Percentiles rank a stretch among this genome's conserved stretches.
These are phyloP conservation scores for Neurospora crassa DNA, from an alignment of 2,329 filamentous ascomycete genomes.

Conservation along the genomic window DNA sequence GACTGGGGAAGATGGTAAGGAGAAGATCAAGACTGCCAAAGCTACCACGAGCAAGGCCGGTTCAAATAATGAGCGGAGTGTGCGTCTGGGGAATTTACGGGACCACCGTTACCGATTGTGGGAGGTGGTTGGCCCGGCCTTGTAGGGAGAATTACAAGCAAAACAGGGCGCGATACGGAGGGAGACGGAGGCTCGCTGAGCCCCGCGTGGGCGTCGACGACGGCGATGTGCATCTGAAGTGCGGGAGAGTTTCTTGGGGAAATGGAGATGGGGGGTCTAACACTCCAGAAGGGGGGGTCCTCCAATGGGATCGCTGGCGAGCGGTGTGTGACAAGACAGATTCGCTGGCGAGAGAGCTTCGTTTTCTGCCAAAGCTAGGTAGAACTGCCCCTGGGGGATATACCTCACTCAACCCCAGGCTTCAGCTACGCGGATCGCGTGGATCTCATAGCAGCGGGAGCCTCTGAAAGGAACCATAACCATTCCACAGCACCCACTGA, in stretches of 20 bases:
- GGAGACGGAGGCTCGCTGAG: slow-evolving; percentile 13
- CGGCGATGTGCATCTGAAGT: slow-evolving; percentile 2
- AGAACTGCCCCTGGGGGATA: neutral
- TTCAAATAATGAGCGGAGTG: slow-evolving; percentile 20
- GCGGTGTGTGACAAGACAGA: neutral
- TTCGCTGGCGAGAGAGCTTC: neutral
- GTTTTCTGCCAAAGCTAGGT: neutral
- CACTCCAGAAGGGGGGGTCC: neutral
- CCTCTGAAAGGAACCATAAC: neutral
- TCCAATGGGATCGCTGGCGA: neutral
- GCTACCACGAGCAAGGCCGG: slow-evolving; percentile 15
- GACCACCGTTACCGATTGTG: neutral
- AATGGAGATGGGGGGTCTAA: neutral
- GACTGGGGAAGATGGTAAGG: slow-evolving; percentile 10
- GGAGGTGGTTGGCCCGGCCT: neutral
- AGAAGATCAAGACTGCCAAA: slow-evolving; percentile 11
- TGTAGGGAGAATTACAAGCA: slow-evolving; percentile 2
- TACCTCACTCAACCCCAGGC: neutral
- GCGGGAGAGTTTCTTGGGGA: neutral
- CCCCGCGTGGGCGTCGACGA: slow-evolving; percentile 1
- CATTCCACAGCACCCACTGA: neutral
- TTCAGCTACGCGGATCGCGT: neutral
- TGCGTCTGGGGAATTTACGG: neutral
- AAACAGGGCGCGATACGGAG: neutral
- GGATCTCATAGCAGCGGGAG: neutral